These are phyloP conservation scores for Arabidopsis arenosa DNA, from an alignment of 345 rosid species.

Conservation along the genomic window DNA sequence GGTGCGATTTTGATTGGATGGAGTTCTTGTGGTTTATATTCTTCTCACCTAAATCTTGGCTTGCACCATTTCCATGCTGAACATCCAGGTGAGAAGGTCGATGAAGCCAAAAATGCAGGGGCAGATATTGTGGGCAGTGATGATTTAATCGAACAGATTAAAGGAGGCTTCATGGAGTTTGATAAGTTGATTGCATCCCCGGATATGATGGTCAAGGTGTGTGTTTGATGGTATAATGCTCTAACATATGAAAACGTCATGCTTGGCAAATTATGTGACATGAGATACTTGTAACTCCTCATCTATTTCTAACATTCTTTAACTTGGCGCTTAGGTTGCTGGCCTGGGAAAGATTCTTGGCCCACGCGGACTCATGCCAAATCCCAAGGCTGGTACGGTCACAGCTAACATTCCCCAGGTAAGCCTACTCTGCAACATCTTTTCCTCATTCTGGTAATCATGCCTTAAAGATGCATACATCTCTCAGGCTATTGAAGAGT, in stretches of 20 bases:
- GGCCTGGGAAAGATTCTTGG: conserved; percentile 95
- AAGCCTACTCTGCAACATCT: conserved; percentile 21
- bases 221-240: conserved; percentile 30
- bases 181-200: conserved; percentile 98
- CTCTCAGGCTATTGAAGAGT: conserved; percentile 91
- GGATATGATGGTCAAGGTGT: conserved; percentile 99
- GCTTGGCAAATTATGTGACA: background rate
- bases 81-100: conserved; percentile 86
- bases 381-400: conserved; percentile 98
- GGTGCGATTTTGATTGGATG: conserved; percentile 1
- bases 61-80: conserved; percentile 26
- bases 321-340: conserved; percentile 69
- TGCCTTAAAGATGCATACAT: conserved; percentile 17
- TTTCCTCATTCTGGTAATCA: conserved; percentile 20
- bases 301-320: conserved; percentile 28
- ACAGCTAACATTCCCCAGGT: conserved; percentile 91
- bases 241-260: conserved; percentile 1
- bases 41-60: conserved; percentile 9
- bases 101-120: conserved; percentile 97
- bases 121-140: conserved; percentile 98
- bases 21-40: conserved; percentile 8
- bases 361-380: conserved; percentile 99
- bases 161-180: conserved; percentile 95
- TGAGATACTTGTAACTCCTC: background rate
- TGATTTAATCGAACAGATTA: conserved; percentile 89